Evolutionary conservation across 257 asterid species (phyloP), one percentile per base, ranked within the genome.

Genomic region (Asclepias syriaca): DNA sequence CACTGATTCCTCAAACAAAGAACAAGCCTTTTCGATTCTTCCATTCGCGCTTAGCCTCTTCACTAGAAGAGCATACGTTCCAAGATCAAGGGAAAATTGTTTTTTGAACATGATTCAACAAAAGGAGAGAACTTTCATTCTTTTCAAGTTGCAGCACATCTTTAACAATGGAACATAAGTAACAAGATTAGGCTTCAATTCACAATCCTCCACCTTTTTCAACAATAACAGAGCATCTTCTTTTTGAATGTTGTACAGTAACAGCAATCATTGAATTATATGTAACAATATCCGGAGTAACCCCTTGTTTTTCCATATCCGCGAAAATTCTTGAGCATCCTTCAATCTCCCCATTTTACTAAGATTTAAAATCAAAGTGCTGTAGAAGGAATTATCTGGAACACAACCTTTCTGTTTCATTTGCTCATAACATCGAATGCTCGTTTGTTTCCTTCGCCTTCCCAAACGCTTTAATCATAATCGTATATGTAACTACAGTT

Each of bases 51-150:
- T 72, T 22, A 95, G 90, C 56, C 93, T 86, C 21, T 70, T 76
- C 40, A 95, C 72, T 84, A 95, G 71, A 74, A 88, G 88, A 18
- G 83, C 73, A 76, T 95, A 95, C 1, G 83, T 86, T 22, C 98
- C 96, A 11, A 78, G 86, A 79, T 90, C 96, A 51, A 88, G 68
- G 78, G 91, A 75, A 43, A 95, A 84, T 59, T 88, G 85, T 39
- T 92, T 90, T 72, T 76, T 80, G 77, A 87, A 88, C 99, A 95
- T 92, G 99, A 53, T 61, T 80, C 82, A 95, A 68, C 84, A 95
- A 68, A 90, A 88, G 8, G 88, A 68, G 57, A 95, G 92, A 80
- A 88, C 96, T 80, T 88, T 95, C 94, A 84, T 85, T 77, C 98
- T 85, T 40, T 76, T 83, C 86, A 90, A 66, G 68, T 69, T 87